phyloP scores from a whole-genome alignment of 202 grass and related monocot species.

The Carex arenaria region DNA sequence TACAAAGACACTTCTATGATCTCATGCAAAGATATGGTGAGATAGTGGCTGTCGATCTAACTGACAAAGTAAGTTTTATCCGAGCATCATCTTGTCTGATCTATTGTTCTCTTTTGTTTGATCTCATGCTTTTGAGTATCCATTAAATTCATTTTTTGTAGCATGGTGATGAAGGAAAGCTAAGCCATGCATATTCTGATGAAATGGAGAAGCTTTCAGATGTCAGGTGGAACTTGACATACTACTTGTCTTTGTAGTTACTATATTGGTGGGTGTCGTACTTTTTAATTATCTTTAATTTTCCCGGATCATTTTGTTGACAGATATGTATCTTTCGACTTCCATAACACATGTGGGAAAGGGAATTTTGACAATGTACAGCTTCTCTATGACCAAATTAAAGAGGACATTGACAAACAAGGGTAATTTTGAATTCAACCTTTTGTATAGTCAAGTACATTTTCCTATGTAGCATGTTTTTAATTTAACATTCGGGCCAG shows the following conservation, averaged over 20 bases:
- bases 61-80: constrained; percentile 75
- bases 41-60: constrained; percentile 63
- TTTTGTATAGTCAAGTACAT: background rate
- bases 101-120: background rate
- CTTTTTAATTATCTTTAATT: constrained; percentile 19
- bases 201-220: constrained; percentile 66
- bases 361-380: constrained; percentile 87
- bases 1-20: constrained; percentile 80
- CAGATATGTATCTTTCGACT: constrained; percentile 94
- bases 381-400: constrained; percentile 64
- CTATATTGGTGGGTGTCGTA: constrained; percentile 19
- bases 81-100: background rate
- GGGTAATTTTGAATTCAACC: constrained; percentile 59
- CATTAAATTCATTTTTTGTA: constrained; percentile 37
- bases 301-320: constrained; percentile 18
- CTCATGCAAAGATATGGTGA: constrained; percentile 93
- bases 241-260: constrained; percentile 19
- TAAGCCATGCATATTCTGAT: constrained; percentile 79
- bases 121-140: constrained; percentile 6
- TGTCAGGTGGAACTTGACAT: constrained; percentile 48
- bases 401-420: constrained; percentile 75
- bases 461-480: constrained; percentile 57
- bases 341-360: constrained; percentile 77
- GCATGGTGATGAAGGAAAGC: constrained; percentile 84
- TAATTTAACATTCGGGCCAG: constrained; percentile 75